Base-by-base conservation (phyloP, 75 land plant species). In the Sequoia sempervirens region DNA sequence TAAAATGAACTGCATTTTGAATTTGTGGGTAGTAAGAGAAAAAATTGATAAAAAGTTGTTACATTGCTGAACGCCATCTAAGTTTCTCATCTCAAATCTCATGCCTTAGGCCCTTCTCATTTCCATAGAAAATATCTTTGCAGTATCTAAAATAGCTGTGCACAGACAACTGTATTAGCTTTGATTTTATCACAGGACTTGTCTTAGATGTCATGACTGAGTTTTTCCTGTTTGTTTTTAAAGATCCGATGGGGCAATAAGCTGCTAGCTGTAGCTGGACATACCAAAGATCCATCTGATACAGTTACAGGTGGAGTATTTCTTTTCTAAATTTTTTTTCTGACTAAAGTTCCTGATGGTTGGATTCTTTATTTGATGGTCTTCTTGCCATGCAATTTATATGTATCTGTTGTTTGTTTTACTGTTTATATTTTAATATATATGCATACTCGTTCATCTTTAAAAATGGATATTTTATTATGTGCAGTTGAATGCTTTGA, bases 211-310 rank as follows among this genome's bases (percentile, higher is more conserved):
- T 69, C 13, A 2, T 84, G 12, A 45, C 41, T 80, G 37, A 32
- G 30, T 26, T 85, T 14, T 80, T 4, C 30, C 83, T 87, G 23
- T 85, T 75, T 79, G 14, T 64, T 41, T 74, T 80, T 86, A 53
- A 80, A 96, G 98, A 86, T 98, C 47, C 85, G 89, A 75, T 94
- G 96, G 95, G 96, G 88, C 75, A 90, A 88, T 70, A 94, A 95
- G 91, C 93, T 98, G 80, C 87, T 98, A 76, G 89, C 93, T 75
- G 88, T 98, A 72, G 99, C 94, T 87, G 99, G 99, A 37, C 97
- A 98, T 85, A 94, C 99, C 23, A 98, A 98, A 85, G 94, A 92
- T 84, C 91, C 92, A 64, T 88, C 94, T 81, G 98, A 96, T 80
- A 84, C 94, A 43, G 91, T 97, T 18, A 87, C 87, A 90, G 96